A percentile compares a stretch with the other conserved stretches of the same genome.
These are phyloP conservation scores for Serendipita sp. DNA, from an alignment of 768 basidiomycete species.

Conservation along the genomic window DNA sequence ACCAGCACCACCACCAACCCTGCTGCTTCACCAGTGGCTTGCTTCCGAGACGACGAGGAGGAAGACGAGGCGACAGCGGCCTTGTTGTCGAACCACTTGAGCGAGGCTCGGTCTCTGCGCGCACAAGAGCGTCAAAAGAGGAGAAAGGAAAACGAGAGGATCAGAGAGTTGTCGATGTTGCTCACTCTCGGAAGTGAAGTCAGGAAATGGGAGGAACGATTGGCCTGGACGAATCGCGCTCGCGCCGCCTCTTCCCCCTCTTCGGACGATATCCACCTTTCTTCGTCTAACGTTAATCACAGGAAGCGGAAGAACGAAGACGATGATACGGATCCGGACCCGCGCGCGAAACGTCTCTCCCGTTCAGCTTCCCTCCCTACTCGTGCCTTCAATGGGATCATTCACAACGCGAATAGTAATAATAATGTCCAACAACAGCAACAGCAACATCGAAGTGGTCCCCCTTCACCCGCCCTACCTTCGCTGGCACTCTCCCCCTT, in stretches of 20 bases:
- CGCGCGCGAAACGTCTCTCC: background rate
- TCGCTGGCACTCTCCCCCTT: background rate
- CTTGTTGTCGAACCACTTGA: background rate
- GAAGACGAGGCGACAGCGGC: background rate
- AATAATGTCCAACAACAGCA: too few species aligned
- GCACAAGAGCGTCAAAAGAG: background rate
- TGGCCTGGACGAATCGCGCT: background rate
- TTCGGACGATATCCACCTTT: background rate
- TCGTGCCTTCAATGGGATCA: background rate
- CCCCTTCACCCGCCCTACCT: background rate
- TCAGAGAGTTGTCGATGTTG: background rate
- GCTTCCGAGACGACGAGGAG: background rate
- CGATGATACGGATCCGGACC: background rate
- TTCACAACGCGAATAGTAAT: too few species aligned
- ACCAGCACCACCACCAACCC: background rate
- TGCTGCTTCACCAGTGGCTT: background rate
- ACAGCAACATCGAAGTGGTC: background rate
- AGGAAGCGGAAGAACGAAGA: background rate
- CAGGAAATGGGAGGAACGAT: slow-evolving; percentile 3
- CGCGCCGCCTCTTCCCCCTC: background rate
- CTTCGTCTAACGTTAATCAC: background rate
- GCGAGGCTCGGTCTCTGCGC: background rate
- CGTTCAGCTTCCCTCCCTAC: background rate
- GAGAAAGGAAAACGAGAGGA: background rate
- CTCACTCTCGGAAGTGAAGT: slow-evolving; percentile 4